Evolutionary conservation across 345 rosid species (phyloP).

Genomic region (Salix purpurea): DNA sequence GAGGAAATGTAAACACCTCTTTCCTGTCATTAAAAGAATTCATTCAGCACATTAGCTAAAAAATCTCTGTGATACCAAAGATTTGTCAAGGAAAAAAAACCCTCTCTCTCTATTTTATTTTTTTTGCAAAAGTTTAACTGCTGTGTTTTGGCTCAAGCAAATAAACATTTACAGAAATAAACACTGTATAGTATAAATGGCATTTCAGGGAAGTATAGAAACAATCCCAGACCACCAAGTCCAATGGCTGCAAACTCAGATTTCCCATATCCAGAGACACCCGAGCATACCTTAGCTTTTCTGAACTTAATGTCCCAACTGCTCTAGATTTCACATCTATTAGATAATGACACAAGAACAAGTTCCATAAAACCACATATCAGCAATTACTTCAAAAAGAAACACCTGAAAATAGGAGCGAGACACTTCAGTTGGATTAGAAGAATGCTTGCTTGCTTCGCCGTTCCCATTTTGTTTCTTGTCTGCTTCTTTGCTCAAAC

Average conservation of each 20-base stretch:
- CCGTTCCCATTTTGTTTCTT: conserved; percentile 38
- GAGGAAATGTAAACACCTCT: background rate
- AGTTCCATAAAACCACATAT: background rate
- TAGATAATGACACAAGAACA: background rate
- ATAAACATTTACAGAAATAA: background rate
- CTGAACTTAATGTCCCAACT: background rate
- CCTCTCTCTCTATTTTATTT: background rate
- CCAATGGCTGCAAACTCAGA: background rate
- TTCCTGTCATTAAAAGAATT: background rate
- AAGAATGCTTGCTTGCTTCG: conserved; percentile 33
- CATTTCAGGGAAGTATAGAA: background rate
- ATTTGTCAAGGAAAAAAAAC: background rate
- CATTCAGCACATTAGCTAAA: background rate
- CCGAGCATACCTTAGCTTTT: background rate
- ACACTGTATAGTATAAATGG: background rate
- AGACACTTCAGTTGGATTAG: conserved; percentile 47
- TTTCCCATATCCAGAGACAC: background rate
- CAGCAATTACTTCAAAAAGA: background rate
- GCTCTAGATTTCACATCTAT: background rate
- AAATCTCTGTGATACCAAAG: background rate
- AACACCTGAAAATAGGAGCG: conserved; percentile 67
- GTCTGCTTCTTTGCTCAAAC: conserved; percentile 38
- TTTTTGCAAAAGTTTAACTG: background rate
- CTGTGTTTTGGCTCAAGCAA: background rate
- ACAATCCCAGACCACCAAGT: background rate